Evolutionary conservation across 805 yeast species (phyloP).

Genomic region (Saturnispora sanitii): DNA sequence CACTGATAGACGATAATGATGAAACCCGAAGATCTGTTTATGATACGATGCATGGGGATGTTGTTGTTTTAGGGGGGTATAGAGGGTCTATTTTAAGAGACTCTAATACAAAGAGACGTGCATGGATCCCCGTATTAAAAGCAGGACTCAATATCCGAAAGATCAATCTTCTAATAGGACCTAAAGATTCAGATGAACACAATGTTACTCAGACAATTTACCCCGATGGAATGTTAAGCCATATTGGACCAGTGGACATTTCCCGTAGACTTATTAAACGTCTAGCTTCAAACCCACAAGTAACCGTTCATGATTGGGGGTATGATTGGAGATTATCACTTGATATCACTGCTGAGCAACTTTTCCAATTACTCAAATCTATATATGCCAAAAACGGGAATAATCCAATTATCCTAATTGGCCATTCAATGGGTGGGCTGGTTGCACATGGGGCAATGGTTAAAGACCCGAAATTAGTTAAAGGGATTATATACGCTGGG

Average conservation of each 20-base stretch:
- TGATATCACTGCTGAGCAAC: constrained; percentile 41
- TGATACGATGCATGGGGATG: constrained; percentile 63
- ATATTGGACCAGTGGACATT: constrained; percentile 82
- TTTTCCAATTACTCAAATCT: constrained; percentile 38
- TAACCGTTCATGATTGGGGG: constrained; percentile 66
- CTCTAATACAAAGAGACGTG: constrained; percentile 47
- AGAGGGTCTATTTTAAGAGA: constrained; percentile 75
- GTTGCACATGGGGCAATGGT: constrained; percentile 75
- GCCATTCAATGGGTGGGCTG: constrained; percentile 93
- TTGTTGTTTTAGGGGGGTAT: constrained; percentile 79
- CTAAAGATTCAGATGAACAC: constrained; percentile 58
- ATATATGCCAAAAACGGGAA: constrained; percentile 38
- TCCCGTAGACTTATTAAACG: constrained; percentile 49
- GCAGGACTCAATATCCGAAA: constrained; percentile 73
- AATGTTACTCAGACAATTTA: constrained; percentile 40
- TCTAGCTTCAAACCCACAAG: constrained; percentile 44
- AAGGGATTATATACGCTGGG: constrained; percentile 76
- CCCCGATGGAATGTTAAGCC: constrained; percentile 71
- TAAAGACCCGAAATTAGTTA: constrained; percentile 51
- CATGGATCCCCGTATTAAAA: constrained; percentile 76
- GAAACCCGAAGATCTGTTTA: constrained; percentile 21
- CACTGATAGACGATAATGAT: constrained; percentile 2
- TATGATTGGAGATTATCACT: constrained; percentile 87
- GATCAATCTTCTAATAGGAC: constrained; percentile 64
- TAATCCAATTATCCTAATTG: constrained; percentile 59